phyloP scores from a whole-genome alignment of 768 basidiomycete species.

The Boletales sp. region DNA sequence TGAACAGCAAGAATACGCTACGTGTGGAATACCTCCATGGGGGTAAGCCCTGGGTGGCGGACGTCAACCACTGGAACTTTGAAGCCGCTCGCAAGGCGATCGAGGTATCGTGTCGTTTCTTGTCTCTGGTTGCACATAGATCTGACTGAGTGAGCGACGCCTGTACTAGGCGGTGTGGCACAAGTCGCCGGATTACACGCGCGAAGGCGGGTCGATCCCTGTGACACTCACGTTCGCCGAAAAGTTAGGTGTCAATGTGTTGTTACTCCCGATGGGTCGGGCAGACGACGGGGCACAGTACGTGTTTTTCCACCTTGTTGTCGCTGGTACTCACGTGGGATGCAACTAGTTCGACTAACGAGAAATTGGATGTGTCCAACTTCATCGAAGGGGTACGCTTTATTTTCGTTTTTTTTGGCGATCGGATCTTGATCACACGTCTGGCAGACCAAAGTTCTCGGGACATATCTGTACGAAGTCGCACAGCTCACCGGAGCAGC shows the following conservation, averaged over 20 bases:
- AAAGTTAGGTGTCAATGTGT: conserved; percentile 77
- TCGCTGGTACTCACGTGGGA: not conserved
- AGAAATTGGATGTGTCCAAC: conserved; percentile 90
- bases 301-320: conserved; percentile 27
- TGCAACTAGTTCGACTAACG: conserved; percentile 73
- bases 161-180: conserved; percentile 49
- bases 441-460: conserved; percentile 31
- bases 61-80: conserved; percentile 89
- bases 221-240: conserved; percentile 94
- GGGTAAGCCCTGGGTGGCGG: conserved; percentile 88
- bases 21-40: conserved; percentile 68
- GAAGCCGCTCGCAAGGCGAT: conserved; percentile 84
- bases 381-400: conserved; percentile 73
- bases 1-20: conserved; percentile 81
- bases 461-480: conserved; percentile 31
- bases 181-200: conserved; percentile 74
- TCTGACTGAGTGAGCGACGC: not conserved
- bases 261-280: conserved; percentile 89
- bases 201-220: conserved; percentile 94
- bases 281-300: conserved; percentile 94
- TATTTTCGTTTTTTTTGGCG: not conserved
- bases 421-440: not conserved
- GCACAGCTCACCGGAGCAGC: conserved; percentile 14
- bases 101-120: conserved; percentile 39
- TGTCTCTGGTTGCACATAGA: too few species aligned